Conservation (phyloP, 1,284 basidiomycete genomes). For the Porphyrellus sp. region DNA sequence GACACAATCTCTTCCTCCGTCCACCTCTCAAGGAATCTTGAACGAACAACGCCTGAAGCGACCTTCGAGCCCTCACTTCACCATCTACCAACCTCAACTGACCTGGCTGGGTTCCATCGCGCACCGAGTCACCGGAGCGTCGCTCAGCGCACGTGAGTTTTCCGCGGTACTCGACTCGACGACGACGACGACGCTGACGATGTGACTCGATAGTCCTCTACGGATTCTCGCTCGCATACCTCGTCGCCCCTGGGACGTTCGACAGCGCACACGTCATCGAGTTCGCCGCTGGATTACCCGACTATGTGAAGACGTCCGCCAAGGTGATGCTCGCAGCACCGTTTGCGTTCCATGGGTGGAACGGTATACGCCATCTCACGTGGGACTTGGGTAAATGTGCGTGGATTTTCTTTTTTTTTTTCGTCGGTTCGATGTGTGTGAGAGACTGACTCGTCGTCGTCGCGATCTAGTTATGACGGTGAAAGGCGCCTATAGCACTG, state of each 20-base stretch:
- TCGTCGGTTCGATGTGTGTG: too few species aligned
- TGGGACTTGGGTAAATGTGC: slow-evolving; percentile 92
- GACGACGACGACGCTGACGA: background rate
- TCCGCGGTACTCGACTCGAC: background rate
- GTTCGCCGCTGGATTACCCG: slow-evolving; percentile 65
- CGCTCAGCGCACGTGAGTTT: slow-evolving; percentile 68
- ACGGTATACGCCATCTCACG: slow-evolving; percentile 86
- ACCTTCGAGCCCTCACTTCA: slow-evolving; percentile 89
- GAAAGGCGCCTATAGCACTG: slow-evolving; percentile 75
- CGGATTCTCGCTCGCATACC: slow-evolving; percentile 84
- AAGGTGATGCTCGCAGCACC: slow-evolving; percentile 80
- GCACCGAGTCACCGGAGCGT: slow-evolving; percentile 83
- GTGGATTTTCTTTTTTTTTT: slow-evolving; percentile 34
- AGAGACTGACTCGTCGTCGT: too few species aligned
- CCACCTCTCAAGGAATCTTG: slow-evolving; percentile 64
- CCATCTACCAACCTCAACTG: slow-evolving; percentile 94
- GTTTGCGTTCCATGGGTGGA: slow-evolving; percentile 88
- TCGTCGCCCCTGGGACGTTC: slow-evolving; percentile 77
- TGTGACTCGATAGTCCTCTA: slow-evolving; percentile 80
- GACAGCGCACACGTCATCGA: slow-evolving; percentile 79
- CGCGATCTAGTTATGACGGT: slow-evolving; percentile 65
- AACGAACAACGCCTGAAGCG: slow-evolving; percentile 85
- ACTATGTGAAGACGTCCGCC: slow-evolving; percentile 67
- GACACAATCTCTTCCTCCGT: slow-evolving; percentile 60
- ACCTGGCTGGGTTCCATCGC: slow-evolving; percentile 87